Conservation (phyloP, 177 flowering plant genomes). For the Vitis hybrid region DNA sequence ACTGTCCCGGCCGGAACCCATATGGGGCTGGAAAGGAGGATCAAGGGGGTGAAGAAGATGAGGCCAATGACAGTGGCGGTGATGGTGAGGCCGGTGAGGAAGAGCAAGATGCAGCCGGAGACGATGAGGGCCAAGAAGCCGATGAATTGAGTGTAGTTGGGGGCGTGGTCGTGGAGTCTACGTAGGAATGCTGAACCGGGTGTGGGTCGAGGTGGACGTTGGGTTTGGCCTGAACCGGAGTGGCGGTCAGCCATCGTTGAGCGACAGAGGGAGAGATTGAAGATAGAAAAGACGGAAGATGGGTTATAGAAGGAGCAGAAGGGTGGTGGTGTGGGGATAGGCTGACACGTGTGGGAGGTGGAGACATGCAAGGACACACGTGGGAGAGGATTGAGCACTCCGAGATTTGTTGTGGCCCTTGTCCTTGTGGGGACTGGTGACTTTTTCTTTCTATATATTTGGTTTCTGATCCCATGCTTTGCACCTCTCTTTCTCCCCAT, state of each 20-base stretch:
- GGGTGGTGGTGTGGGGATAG: neutral
- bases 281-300: neutral
- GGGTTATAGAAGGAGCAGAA: neutral
- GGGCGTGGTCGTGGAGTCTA: conserved; percentile 48
- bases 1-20: conserved; percentile 70
- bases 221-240: conserved; percentile 18
- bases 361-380: conserved; percentile 36
- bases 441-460: too few relatives aligned
- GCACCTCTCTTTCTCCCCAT: too few relatives aligned
- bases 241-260: conserved; percentile 47
- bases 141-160: conserved; percentile 65
- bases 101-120: conserved; percentile 60
- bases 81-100: conserved; percentile 70
- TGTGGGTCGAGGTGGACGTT: conserved; percentile 1
- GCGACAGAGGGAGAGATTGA: neutral
- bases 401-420: neutral
- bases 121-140: conserved; percentile 67
- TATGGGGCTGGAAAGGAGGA: conserved; percentile 78
- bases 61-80: conserved; percentile 56
- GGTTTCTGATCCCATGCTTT: too few relatives aligned
- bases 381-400: conserved; percentile 11
- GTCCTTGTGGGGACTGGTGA: too few relatives aligned
- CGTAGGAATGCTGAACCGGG: conserved; percentile 30
- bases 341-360: conserved; percentile 25
- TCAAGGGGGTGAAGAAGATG: conserved; percentile 67